A percentile compares a stretch with the other conserved stretches of the same genome.
Evolutionary conservation across 176 grass and related monocot genomes (phyloP).

Genomic region (Miscanthus lutarioriparius): DNA sequence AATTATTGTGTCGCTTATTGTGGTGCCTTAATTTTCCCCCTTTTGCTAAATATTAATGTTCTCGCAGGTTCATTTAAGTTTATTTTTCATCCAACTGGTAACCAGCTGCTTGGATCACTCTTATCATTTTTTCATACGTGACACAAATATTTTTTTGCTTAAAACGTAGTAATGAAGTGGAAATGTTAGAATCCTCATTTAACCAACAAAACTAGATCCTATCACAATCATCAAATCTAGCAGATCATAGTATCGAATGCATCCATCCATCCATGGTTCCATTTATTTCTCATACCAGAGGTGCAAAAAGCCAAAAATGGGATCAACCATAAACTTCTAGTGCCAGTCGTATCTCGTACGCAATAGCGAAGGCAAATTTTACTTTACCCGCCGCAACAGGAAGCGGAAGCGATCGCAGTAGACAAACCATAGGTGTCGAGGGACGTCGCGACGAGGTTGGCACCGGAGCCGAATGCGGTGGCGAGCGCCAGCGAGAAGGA

Average conservation of each 20-base stretch:
- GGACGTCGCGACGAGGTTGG: conserved; percentile 53
- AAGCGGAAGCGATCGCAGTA: conserved; percentile 14
- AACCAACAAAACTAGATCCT: not conserved
- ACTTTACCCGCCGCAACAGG: not conserved
- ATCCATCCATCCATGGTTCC: not conserved
- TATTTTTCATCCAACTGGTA: not conserved
- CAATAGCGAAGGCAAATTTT: not conserved
- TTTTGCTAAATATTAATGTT: conserved; percentile 9
- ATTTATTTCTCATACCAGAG: not conserved
- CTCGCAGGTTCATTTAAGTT: not conserved
- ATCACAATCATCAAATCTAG: not conserved
- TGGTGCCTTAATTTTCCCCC: too few relatives aligned
- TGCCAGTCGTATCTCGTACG: not conserved
- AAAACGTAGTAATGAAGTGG: not conserved
- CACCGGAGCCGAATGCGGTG: conserved; percentile 45
- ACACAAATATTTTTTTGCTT: not conserved
- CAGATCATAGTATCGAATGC: not conserved
- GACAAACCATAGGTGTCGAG: conserved; percentile 43
- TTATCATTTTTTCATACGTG: not conserved
- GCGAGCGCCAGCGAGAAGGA: conserved; percentile 55
- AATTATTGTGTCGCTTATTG: not conserved
- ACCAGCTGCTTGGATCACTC: not conserved
- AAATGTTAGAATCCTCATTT: not conserved
- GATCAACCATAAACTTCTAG: not conserved
- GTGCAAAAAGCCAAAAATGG: not conserved